Evolutionary conservation across 805 yeast genomes (phyloP), one percentile per base, ranked within the genome.

Genomic region (Saturnispora silvae): DNA sequence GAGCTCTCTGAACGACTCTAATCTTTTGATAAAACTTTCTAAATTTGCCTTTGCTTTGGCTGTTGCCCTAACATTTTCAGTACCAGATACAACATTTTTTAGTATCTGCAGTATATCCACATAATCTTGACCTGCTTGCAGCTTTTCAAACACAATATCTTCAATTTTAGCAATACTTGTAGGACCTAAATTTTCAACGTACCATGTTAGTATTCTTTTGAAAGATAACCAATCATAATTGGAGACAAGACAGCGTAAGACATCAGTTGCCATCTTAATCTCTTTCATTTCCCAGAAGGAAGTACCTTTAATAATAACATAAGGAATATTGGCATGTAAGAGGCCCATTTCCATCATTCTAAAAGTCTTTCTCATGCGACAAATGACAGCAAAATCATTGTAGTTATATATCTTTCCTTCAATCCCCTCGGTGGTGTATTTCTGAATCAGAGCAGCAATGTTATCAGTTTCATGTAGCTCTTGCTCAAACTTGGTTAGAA

Each of bases 231-330:
- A 60, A 51, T 85, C 95, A 36, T 59, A 54, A 18, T 67, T 72
- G 20, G 77, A 69, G 4, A 71, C 64, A 4, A 82, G 61, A 1
- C 78, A 73, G 23, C 85, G 66, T 20, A 89, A 51, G 45, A 77
- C 75, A 49, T 79, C 81, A 30, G 85, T 42, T 40, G 82, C 65
- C 1, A 72, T 57, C 17, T 65, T 62, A 13, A 84, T 76, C 49
- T 83, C 95, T 39, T 70, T 72, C 28, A 79, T 56, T 28, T 81
- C 84, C 89, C 94, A 83, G 49, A 85, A 82, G 1, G 85, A 77
- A 31, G 64, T 65, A 0, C 96, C 96, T 36, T 78, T 77, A 0
- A 81, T 64, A 40, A 86, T 68, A 7, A 60, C 57, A 48, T 82
- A 81, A 0, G 92, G 86, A 2, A 86, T 67, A 4, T 69, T 61